Conservation (phyloP, 768 basidiomycete genomes). For the Hirschioporus abietinus region DNA sequence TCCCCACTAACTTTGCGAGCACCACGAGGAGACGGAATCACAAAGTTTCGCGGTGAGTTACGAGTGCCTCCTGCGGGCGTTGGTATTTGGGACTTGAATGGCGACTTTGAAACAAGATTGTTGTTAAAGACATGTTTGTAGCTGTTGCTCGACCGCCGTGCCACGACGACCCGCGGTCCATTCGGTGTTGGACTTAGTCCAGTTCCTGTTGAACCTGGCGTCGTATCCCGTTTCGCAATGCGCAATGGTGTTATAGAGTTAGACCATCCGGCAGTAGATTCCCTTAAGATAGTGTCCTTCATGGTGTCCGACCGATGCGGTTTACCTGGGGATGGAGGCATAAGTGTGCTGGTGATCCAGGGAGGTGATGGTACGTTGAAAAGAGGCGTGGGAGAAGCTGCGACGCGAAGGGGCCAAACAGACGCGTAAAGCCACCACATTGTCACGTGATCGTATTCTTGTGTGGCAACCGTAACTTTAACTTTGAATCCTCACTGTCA, state of each 20-base stretch:
- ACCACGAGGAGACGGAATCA: conserved; percentile 11
- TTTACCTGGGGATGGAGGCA: conserved; percentile 4
- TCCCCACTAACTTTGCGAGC: conserved; percentile 63
- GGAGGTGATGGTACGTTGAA: neutral
- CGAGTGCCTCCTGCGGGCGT: conserved; percentile 34
- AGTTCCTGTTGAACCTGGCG: conserved; percentile 29
- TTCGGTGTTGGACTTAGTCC: conserved; percentile 37
- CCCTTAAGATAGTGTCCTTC: conserved; percentile 4
- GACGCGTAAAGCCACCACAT: neutral
- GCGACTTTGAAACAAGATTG: conserved; percentile 81
- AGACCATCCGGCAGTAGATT: conserved; percentile 3
- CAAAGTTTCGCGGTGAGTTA: conserved; percentile 22
- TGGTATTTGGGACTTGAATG: conserved; percentile 67
- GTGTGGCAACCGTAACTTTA: too few relatives aligned
- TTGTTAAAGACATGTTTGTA: conserved; percentile 74
- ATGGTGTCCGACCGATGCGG: neutral
- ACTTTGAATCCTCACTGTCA: too few relatives aligned
- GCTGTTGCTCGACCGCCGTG: conserved; percentile 70
- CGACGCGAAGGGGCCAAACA: neutral
- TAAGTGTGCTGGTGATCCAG: neutral
- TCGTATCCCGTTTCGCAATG: conserved; percentile 62
- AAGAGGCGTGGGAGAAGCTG: neutral
- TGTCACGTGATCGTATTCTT: neutral
- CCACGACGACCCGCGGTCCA: conserved; percentile 25
- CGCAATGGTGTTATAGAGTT: conserved; percentile 60